Evolutionary conservation across 371 early-diverging fungal species (phyloP).

Genomic region (Parasitella parasitica): DNA sequence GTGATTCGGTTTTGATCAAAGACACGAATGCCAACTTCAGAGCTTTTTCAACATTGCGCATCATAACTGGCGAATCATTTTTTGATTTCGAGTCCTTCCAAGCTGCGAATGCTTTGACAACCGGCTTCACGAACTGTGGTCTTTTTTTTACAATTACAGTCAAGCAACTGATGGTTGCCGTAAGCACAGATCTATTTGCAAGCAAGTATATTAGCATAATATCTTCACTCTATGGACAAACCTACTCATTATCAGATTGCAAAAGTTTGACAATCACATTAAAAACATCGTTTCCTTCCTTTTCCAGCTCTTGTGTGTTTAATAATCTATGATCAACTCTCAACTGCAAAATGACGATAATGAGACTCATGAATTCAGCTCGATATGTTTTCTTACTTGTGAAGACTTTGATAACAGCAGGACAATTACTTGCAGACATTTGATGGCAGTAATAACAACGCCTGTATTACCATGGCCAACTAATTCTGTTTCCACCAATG

Average conservation of each 20-base stretch:
- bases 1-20: slow-evolving; percentile 38
- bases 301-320: slow-evolving; percentile 29
- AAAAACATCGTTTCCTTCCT: slow-evolving; percentile 31
- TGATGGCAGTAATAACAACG: slow-evolving; percentile 39
- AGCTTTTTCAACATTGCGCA: slow-evolving; percentile 42
- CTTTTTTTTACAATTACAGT: slow-evolving; percentile 36
- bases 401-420: slow-evolving; percentile 34
- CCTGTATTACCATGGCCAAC: slow-evolving; percentile 39
- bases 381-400: background rate
- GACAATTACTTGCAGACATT: slow-evolving; percentile 46
- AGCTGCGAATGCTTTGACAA: slow-evolving; percentile 21
- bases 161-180: slow-evolving; percentile 47
- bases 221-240: background rate
- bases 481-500: slow-evolving; percentile 20
- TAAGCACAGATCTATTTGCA: slow-evolving; percentile 32
- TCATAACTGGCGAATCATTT: slow-evolving; percentile 33
- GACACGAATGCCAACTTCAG: slow-evolving; percentile 42
- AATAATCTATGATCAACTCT: slow-evolving; percentile 46
- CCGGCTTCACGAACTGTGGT: slow-evolving; percentile 29
- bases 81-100: slow-evolving; percentile 31
- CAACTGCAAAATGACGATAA: slow-evolving; percentile 1
- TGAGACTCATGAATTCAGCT: background rate
- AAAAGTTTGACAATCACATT: slow-evolving; percentile 19
- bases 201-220: background rate
- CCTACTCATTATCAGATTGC: slow-evolving; percentile 20